A percentile compares a stretch with the other conserved stretches of the same genome.
Conservation (phyloP, 2,329 filamentous ascomycete species). For the Biscogniauxia marginata region DNA sequence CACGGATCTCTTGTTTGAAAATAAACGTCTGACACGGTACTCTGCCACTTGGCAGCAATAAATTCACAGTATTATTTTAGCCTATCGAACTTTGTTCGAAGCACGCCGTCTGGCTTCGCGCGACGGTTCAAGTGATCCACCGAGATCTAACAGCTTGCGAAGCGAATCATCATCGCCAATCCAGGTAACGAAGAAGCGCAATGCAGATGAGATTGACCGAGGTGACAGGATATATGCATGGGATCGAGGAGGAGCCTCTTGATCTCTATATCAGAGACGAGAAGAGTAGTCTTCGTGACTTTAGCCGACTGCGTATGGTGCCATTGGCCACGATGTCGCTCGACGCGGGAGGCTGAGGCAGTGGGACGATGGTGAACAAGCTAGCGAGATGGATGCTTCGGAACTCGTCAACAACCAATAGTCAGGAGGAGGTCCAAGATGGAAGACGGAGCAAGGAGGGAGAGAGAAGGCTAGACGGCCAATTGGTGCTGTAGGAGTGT, state of each 20-base stretch:
- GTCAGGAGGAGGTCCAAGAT: conserved; percentile 7
- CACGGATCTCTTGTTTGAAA: conserved; percentile 21
- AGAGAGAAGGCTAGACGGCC: conserved; percentile 6
- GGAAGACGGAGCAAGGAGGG: conserved; percentile 22
- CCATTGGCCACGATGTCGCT: background rate
- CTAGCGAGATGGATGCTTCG: conserved; percentile 20
- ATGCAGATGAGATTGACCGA: conserved; percentile 16
- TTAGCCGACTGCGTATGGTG: conserved; percentile 6
- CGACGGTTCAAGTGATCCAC: background rate
- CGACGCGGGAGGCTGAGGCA: conserved; percentile 22
- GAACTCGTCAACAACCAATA: conserved; percentile 20
- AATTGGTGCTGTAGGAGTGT: conserved; percentile 10
- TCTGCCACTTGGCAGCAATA: conserved; percentile 12
- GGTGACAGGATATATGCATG: conserved; percentile 25
- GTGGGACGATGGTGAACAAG: conserved; percentile 18
- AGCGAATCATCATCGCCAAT: conserved; percentile 12
- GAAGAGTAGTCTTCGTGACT: conserved; percentile 5
- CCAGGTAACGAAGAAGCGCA: conserved; percentile 9
- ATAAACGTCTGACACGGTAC: conserved; percentile 17
- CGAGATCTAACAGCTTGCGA: background rate
- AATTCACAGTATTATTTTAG: background rate
- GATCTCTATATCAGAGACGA: conserved; percentile 10
- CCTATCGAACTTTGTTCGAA: background rate
- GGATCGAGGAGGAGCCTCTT: conserved; percentile 14
- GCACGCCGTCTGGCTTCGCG: background rate